These are phyloP conservation scores for Alternaria alternata DNA, from an alignment of 2,329 filamentous ascomycete species.

Conservation along the genomic window DNA sequence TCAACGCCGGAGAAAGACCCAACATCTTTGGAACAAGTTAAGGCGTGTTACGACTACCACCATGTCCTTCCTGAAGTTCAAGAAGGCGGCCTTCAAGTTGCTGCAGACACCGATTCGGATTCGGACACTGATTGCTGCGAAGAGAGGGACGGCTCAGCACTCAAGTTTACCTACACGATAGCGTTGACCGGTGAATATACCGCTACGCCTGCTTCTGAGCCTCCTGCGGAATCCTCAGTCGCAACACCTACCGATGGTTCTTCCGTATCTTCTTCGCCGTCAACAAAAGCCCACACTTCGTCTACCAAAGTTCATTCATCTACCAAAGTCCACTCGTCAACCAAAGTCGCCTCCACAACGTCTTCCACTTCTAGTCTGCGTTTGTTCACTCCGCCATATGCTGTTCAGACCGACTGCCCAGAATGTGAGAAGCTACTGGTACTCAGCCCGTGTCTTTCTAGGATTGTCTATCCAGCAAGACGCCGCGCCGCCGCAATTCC, in stretches of 20 bases:
- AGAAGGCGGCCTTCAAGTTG: not conserved
- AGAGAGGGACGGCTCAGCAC: not conserved
- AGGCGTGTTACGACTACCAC: slow-evolving; percentile 21
- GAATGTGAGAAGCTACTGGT: not conserved
- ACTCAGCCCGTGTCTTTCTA: slow-evolving; percentile 13
- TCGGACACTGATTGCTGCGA: not conserved
- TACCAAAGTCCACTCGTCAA: not conserved
- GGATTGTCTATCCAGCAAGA: slow-evolving; percentile 9
- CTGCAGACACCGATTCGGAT: not conserved
- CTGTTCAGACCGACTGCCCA: not conserved
- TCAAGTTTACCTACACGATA: slow-evolving; percentile 1
- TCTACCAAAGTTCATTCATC: not conserved
- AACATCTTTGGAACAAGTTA: slow-evolving; percentile 17
- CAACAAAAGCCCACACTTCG: not conserved
- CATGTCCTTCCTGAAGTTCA: not conserved
- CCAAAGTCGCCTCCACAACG: not conserved
- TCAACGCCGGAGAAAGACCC: slow-evolving; percentile 12
- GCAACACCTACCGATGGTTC: not conserved
- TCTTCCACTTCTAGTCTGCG: not conserved
- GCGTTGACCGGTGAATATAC: not conserved
- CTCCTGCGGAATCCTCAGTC: not conserved
- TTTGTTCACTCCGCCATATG: slow-evolving; percentile 1
- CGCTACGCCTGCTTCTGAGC: not conserved
- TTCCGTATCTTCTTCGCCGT: not conserved
- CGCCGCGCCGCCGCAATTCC: not conserved